These are phyloP conservation scores for Vanilla planifolia DNA, from an alignment of 106 monocot genomes.

Conservation along the genomic window DNA sequence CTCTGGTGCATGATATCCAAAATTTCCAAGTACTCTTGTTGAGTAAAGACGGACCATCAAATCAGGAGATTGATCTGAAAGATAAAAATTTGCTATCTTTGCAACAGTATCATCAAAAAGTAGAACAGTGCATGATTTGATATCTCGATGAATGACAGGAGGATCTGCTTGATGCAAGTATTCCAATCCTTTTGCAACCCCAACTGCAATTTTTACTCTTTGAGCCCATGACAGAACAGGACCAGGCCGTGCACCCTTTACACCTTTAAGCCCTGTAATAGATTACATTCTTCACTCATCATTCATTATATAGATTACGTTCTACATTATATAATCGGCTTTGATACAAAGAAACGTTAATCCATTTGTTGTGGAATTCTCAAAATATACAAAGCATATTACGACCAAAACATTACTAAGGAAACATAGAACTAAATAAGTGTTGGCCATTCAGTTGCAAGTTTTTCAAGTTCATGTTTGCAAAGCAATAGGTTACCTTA, in stretches of 20 bases:
- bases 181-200: conserved; percentile 34
- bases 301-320: too few relatives aligned
- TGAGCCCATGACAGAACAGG: conserved; percentile 32
- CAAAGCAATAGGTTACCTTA: too few relatives aligned
- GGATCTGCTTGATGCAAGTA: conserved; percentile 30
- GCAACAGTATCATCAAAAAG: conserved; percentile 28
- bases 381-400: too few relatives aligned
- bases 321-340: too few relatives aligned
- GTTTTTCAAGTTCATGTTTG: too few relatives aligned
- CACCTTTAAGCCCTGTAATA: conserved; percentile 35
- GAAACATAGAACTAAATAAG: too few relatives aligned
- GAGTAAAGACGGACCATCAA: conserved; percentile 34
- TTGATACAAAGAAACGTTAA: too few relatives aligned
- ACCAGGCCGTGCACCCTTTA: conserved; percentile 36
- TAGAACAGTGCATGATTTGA: conserved; percentile 27
- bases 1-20: conserved; percentile 45
- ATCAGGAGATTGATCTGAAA: conserved; percentile 34
- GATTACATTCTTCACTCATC: too few relatives aligned
- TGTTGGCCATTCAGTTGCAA: too few relatives aligned
- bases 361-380: too few relatives aligned
- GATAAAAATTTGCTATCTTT: conserved; percentile 34
- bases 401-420: too few relatives aligned
- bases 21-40: conserved; percentile 31
- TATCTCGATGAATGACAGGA: conserved; percentile 31
- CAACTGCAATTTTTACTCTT: conserved; percentile 29